Percentiles rank a stretch among this genome's conserved stretches.
Evolutionary conservation across 257 asterid genomes (phyloP).

Genomic region (Plantago elongata): DNA sequence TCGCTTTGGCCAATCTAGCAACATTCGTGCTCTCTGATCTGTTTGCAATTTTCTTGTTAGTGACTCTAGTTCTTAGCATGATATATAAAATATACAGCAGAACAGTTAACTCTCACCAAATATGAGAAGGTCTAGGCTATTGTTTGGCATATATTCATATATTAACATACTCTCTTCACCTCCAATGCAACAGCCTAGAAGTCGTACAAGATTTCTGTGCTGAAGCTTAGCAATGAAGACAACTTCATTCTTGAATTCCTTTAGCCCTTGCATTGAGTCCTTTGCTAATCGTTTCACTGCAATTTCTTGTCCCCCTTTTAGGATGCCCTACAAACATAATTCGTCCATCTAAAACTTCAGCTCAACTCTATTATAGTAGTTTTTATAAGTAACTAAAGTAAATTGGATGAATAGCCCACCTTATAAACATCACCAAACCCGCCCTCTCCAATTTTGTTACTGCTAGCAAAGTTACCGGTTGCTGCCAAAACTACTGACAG

Average conservation of each 20-base stretch:
- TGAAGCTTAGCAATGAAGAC: constrained; percentile 7
- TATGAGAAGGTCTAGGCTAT: not conserved
- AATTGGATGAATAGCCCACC: not conserved
- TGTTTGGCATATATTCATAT: constrained; percentile 8
- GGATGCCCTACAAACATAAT: not conserved
- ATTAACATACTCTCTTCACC: constrained; percentile 6
- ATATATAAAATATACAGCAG: not conserved
- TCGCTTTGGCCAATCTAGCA: constrained; percentile 16
- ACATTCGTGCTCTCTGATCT: constrained; percentile 2
- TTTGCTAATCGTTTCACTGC: constrained; percentile 8
- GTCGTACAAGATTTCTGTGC: constrained; percentile 10
- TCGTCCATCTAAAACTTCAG: not conserved
- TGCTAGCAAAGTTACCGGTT: not conserved
- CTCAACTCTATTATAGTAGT: not conserved
- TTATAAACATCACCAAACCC: constrained; percentile 7
- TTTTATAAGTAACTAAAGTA: not conserved
- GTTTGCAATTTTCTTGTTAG: not conserved
- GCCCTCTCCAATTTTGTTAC: constrained; percentile 3
- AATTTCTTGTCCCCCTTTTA: constrained; percentile 11
- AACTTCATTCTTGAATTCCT: constrained; percentile 10
- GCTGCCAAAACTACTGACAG: constrained; percentile 3
- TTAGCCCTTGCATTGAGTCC: constrained; percentile 3
- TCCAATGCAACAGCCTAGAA: constrained; percentile 7
- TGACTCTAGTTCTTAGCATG: not conserved
- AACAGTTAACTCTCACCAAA: not conserved